Evolutionary conservation across 2,329 filamentous ascomycete species (phyloP), one percentile per base, ranked within the genome.

Genomic region (Pseudodiploospora longispora): DNA sequence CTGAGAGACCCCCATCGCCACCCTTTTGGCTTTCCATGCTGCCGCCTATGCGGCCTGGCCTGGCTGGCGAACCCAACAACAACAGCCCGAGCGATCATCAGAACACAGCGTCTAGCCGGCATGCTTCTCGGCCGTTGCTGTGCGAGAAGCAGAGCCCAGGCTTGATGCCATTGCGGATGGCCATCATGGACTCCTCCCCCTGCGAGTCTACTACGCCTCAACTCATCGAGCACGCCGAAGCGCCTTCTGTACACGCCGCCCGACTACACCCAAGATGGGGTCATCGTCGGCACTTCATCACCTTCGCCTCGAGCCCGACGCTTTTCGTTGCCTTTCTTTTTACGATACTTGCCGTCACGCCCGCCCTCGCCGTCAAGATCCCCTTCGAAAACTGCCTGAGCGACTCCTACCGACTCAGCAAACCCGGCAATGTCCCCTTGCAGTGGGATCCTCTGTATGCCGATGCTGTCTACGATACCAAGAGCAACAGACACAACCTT

Each of bases 381-480:
- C 71, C 79, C 46, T 93, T 94, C 64, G 74, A 84, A n/a, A 95
- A 96, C 66, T 98, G 91, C 67, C 73, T 96, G 30, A 64, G 72
- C 39, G 70, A 75, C 47, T 74, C 76, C 42, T 75, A 83, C 59
- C 71, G 80, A 47, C 74, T 75, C 38, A 66, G 59, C 45, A 57
- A 72, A 6, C 77, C 83, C 10, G 63, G 69, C 32, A 19, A 19
- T 19, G 19, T 19, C 19, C 75, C 75, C 49, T 74, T 97, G 30
- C 89, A 96, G 68, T 95, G 91, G 69, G 72, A 80, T 9, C 90
- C 93, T 3, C 63, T 83, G 32, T 81, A 77, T 53, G 78, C 93
- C 46, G 81, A 86, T 55, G 91, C 87, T 45, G 67, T 69, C 19
- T 95, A 95, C 69, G 76, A 87, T 55, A 72, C 76, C 29, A 62